Conservation (phyloP, 805 yeast genomes). For the Lachancea fermentati region DNA sequence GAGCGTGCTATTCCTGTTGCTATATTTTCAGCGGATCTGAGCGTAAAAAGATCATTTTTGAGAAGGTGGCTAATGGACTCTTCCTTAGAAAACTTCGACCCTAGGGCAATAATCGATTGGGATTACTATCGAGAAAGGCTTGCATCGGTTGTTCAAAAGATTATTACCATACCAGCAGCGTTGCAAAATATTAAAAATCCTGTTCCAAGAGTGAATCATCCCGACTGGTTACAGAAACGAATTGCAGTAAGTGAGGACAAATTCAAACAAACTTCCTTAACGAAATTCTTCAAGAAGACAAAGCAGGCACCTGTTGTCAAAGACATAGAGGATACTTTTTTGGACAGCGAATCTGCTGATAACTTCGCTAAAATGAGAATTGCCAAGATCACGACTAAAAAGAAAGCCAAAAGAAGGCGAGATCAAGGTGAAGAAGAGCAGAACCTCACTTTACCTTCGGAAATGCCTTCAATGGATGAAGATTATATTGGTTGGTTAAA, state of each 20-base stretch:
- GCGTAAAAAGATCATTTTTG: slow-evolving; percentile 65
- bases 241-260: slow-evolving; percentile 58
- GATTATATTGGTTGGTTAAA: slow-evolving; percentile 65
- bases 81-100: slow-evolving; percentile 73
- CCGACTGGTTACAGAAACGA: slow-evolving; percentile 79
- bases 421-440: slow-evolving; percentile 40
- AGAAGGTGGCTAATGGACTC: slow-evolving; percentile 86
- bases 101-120: slow-evolving; percentile 90
- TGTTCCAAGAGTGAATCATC: slow-evolving; percentile 90
- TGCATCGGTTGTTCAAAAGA: slow-evolving; percentile 89
- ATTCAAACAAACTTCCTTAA: slow-evolving; percentile 63
- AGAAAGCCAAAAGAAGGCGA: slow-evolving; percentile 31
- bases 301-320: slow-evolving; percentile 41
- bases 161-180: slow-evolving; percentile 96
- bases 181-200: slow-evolving; percentile 84
- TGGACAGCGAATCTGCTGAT: slow-evolving; percentile 23
- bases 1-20: slow-evolving; percentile 97
- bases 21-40: slow-evolving; percentile 76
- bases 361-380: slow-evolving; percentile 14
- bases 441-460: slow-evolving; percentile 36
- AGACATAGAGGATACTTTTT: slow-evolving; percentile 75
- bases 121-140: slow-evolving; percentile 82
- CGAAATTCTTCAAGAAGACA: slow-evolving; percentile 48
- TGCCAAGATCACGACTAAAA: slow-evolving; percentile 36
- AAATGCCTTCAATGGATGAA: slow-evolving; percentile 54